A percentile compares a stretch with the other conserved stretches of the same genome.
Evolutionary conservation across 768 basidiomycete genomes (phyloP).

Genomic region (Tephrocybe sp.): DNA sequence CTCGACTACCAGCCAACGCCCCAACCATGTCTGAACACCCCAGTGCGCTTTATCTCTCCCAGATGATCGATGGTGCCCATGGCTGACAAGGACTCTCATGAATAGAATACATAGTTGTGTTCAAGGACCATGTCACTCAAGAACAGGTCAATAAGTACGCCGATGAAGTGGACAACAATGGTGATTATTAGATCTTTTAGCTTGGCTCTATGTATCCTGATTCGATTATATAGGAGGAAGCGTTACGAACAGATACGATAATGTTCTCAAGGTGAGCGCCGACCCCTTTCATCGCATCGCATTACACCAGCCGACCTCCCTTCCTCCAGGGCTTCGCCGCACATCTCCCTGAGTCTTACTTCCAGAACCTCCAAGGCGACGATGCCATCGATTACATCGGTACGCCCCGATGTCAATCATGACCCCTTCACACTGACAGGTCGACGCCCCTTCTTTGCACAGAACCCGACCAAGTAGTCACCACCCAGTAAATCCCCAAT

Average conservation of each 20-base stretch:
- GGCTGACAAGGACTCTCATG: too few species aligned
- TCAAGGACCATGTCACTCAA: conserved; percentile 44
- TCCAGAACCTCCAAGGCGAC: conserved; percentile 30
- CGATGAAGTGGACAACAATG: conserved; percentile 34
- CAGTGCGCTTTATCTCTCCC: conserved; percentile 4
- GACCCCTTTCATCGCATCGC: background rate
- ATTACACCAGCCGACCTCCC: background rate
- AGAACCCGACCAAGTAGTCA: conserved; percentile 46
- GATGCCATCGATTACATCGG: conserved; percentile 48
- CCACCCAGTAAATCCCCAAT: conserved; percentile 18
- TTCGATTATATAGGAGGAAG: conserved; percentile 35
- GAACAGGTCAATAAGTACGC: conserved; percentile 43
- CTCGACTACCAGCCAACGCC: background rate
- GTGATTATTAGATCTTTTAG: conserved; percentile 20
- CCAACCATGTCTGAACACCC: conserved; percentile 5
- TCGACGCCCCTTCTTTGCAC: background rate
- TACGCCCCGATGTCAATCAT: conserved; percentile 19
- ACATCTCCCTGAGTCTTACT: conserved; percentile 23
- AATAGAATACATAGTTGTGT: conserved; percentile 55
- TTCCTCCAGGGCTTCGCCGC: conserved; percentile 29
- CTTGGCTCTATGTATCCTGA: background rate
- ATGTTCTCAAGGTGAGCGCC: conserved; percentile 35
- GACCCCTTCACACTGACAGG: background rate
- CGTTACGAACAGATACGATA: conserved; percentile 39
- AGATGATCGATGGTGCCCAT: too few species aligned